Base-by-base conservation (phyloP, 1,284 basidiomycete genomes). In the Tylopilus sp. region DNA sequence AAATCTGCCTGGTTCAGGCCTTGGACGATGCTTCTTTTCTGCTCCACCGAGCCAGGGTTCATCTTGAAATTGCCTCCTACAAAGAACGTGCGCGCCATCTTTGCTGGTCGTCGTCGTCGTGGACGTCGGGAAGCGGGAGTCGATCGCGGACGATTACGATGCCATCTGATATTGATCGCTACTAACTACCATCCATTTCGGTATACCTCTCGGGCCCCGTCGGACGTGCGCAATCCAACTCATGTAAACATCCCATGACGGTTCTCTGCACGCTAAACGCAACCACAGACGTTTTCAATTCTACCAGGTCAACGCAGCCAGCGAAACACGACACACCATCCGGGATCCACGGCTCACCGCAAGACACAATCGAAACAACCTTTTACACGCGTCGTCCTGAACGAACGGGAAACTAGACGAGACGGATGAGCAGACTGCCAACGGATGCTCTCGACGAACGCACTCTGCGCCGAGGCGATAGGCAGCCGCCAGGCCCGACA, bases 41-140 rank as follows among this genome's bases (percentile, higher is more conserved):
- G 77, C 58, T 79, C 76, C 56, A 74, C 73, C 39, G 84, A 81
- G 52, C 75, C 76, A 34, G 87, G 86, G 76, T 97, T 97, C 84
- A 95, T 86, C 77, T 97, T 97, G 81, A 95, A 96, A 82, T 97
- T 97, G 37, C 90, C 92, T 61, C 93, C 94, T 61, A 91, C 88
- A 64, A 91, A 91, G 74, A 93, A 93, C 71, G 83, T 74, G 65
- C 91, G 89, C 55, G 82, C 51, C 84, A 89, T 89, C 45, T 40
- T 48, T 46, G 42, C 39, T 33, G 34, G 33, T 48, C 23, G 46
- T 8, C 28, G 8, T 23, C 2, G 41, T 33, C 25, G 40, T 19
- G 46, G 34, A n/a, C 41, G 51, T 44, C 26, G 38, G 39, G 21
- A 25, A 30, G 31, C 30, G 12, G 29, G 28, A 7, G 21, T 28